Evolutionary conservation across 2,329 filamentous ascomycete species (phyloP).

Genomic region (Botrytis aclada): DNA sequence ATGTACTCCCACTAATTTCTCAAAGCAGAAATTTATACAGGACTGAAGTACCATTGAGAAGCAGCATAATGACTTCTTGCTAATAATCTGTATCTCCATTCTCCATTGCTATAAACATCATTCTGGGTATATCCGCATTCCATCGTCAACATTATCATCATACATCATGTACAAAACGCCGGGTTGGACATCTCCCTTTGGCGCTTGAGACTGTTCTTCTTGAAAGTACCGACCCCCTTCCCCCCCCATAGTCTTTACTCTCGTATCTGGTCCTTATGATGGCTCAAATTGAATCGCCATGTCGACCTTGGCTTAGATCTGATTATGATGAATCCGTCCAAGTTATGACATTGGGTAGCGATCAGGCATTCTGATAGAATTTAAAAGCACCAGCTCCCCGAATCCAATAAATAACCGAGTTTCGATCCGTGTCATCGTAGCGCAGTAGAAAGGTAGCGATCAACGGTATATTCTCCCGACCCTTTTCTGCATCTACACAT

Average conservation of each 20-base stretch:
- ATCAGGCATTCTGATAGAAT: no score
- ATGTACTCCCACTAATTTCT: background rate
- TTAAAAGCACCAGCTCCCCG: no score
- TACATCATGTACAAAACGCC: background rate
- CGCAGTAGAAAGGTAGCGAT: background rate
- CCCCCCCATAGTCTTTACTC: no score
- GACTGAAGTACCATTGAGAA: background rate
- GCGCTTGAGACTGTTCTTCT: background rate
- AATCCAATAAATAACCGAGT: background rate
- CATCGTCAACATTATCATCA: background rate
- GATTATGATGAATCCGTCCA: background rate
- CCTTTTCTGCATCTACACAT: no score
- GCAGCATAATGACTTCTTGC: background rate
- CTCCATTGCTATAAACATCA: background rate
- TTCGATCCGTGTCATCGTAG: background rate
- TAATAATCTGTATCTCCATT: background rate
- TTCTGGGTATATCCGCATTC: background rate
- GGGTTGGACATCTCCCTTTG: background rate
- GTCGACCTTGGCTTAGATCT: background rate
- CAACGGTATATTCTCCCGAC: background rate
- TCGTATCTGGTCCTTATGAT: background rate
- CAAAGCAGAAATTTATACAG: background rate
- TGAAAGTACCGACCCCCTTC: no score
- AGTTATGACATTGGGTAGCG: no score
- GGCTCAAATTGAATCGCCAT: background rate